Base-by-base conservation (phyloP, 192 early-diverging fungal genomes). In the Glomus cerebriforme region DNA sequence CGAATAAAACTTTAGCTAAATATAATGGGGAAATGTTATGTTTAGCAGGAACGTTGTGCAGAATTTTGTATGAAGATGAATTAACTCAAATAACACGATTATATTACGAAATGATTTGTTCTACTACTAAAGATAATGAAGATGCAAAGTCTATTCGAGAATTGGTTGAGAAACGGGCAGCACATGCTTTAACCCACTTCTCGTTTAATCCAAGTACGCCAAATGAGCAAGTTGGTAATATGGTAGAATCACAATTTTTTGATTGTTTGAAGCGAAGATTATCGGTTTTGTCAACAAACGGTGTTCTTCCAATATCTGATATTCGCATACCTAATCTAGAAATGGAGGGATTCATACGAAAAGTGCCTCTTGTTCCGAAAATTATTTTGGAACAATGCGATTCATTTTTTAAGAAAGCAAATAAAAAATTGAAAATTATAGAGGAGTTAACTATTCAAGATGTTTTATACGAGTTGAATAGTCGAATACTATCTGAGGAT, bases 121-220 rank as follows among this genome's bases (percentile, higher is more conserved):
- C 22, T 45, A 29, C 39, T 39, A n/a, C n/a, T n/a, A n/a, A n/a
- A n/a, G n/a, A n/a, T n/a, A 35, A 43, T 69, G 67, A 69, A 37
- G 67, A 22, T 9, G 39, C 5, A 43, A 69, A 43, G 5, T 1
- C 35, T 19, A 22, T 6, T 22, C 37, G 34, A 9, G 67, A 69
- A 24, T 69, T 9, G 15, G 9, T 69, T 22, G 80, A 87, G n/a
- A 90, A 90, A 22, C 89, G 90, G n/a, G 92, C 90, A 2, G 79
- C 87, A 0, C 94, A 95, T 80, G 86, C 91, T 4, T 75, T 95
- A 45, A 81, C 82, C 19, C 84, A 88, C 0, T 96, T 95, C 77
- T 82, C 90, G 2, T 92, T 93, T 65, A 83, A 88, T n/a, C 81
- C 81, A 8, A 92, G 92, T 58, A 96, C 94, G 9, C 95, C 95